Evolutionary conservation across 106 monocot genomes (phyloP), one percentile per base, ranked within the genome.

Genomic region (Dendrobium chrysotoxum): DNA sequence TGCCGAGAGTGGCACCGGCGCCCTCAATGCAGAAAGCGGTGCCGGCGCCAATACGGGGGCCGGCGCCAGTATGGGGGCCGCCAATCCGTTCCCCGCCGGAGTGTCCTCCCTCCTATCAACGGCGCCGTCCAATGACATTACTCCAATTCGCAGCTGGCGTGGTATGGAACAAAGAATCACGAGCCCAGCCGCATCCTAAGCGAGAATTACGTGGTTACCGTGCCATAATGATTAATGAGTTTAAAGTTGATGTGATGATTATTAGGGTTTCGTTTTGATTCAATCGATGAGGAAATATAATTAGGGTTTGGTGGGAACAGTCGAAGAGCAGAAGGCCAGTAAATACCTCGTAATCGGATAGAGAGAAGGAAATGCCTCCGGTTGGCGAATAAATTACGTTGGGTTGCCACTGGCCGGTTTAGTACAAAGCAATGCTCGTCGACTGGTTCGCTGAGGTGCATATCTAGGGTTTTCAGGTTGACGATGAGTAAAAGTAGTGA

Each of bases 31-130:
- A 26, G 80, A 35, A 8, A 64, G 71, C 61, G 72, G 76, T 17
- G 81, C 39, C 75, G 76, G 20, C 68, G 55, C 83, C 80, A 78
- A 15, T 53, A 28, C 72, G 61, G 75, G 25, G 53, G 65, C 83
- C 80, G 75, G 17, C 74, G 53, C 82, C 82, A 77, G 13, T 41
- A 25, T 70, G 75, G 75, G 21, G 58, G 67, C 83, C 64, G n/a
- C 50, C 47, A 67, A 15, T 39, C 77, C 82, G 16, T 79, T 83
- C 76, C 73, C 79, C 53, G 77, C 30, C 79, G 58, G 75, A 23
- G 55, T 25, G 28, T 78, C 85, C 61, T 83, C 77, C 58, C 76
- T 44, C 75, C 77, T 80, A 74, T 79, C 85, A 47, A 28, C 81
- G 66, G 83, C 25, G 18, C 76, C 76, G 23, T 76, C 76, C 76